Conservation (phyloP, 1,284 basidiomycete species). For the Naganishia cerealis region DNA sequence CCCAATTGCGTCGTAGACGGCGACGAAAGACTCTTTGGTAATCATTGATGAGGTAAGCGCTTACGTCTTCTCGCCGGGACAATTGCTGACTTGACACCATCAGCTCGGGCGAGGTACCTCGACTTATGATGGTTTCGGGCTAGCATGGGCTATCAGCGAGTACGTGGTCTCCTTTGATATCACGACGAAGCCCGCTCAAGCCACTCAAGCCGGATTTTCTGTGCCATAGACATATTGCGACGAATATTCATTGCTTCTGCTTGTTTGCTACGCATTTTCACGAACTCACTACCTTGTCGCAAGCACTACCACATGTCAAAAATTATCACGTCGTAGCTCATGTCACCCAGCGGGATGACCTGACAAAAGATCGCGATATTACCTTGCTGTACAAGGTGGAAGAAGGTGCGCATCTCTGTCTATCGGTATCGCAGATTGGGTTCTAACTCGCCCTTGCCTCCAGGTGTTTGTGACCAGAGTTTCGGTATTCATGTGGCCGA, state of each 20-base stretch:
- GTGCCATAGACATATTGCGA: conserved; percentile 76
- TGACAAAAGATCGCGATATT: conserved; percentile 75
- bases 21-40: conserved; percentile 87
- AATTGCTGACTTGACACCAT: neutral
- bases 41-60: conserved; percentile 81
- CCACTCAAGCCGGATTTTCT: neutral
- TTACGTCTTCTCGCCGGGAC: neutral
- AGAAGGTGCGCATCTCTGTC: conserved; percentile 62
- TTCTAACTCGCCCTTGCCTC: neutral
- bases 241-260: conserved; percentile 85
- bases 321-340: conserved; percentile 96
- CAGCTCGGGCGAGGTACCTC: conserved; percentile 90
- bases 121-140: conserved; percentile 96
- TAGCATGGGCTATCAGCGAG: conserved; percentile 99
- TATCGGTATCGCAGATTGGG: neutral
- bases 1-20: conserved; percentile 61
- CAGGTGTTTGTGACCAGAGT: conserved; percentile 87
- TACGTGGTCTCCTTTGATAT: conserved; percentile 51
- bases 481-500: conserved; percentile 98
- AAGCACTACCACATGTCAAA: conserved; percentile 81
- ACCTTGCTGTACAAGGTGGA: conserved; percentile 94
- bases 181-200: neutral
- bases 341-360: conserved; percentile 61
- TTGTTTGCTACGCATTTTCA: conserved; percentile 98
- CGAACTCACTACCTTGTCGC: conserved; percentile 87